Conservation (phyloP, 1,284 basidiomycete species). For the Clitocybe nebularis region DNA sequence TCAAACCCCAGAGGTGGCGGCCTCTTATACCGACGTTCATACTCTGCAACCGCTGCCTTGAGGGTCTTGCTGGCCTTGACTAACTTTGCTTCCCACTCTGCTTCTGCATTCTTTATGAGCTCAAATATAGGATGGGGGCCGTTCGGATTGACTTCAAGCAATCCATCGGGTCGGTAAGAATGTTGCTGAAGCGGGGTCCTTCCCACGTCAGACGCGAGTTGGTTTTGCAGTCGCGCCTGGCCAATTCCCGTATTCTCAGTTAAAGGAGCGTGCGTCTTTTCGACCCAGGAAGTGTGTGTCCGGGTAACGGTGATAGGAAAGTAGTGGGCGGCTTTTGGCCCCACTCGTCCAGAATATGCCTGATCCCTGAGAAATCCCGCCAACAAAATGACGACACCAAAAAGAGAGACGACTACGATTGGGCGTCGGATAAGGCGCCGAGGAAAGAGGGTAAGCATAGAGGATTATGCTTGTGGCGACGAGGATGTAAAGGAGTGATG, state of each 20-base stretch:
- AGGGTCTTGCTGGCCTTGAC: conserved; percentile 51
- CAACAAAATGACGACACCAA: neutral
- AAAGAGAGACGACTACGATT: neutral
- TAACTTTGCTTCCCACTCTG: conserved; percentile 49
- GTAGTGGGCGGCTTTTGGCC: neutral
- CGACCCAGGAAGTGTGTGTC: conserved; percentile 10
- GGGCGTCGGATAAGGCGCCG: neutral
- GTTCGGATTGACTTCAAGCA: conserved; percentile 31
- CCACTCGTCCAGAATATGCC: neutral
- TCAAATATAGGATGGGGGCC: conserved; percentile 53
- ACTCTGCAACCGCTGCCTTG: conserved; percentile 51
- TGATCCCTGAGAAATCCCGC: neutral
- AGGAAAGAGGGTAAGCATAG: neutral
- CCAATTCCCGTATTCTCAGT: neutral
- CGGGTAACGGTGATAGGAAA: conserved; percentile 8
- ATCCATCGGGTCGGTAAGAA: conserved; percentile 28
- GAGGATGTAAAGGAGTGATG: conserved; percentile 2
- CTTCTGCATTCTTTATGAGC: conserved; percentile 47
- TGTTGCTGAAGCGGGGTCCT: conserved; percentile 17
- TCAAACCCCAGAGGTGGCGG: conserved; percentile 55
- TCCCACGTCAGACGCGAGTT: conserved; percentile 1
- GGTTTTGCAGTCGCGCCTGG: neutral
- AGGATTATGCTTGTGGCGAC: neutral
- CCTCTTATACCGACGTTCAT: conserved; percentile 42
- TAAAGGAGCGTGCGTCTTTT: conserved; percentile 1